phyloP scores from a whole-genome alignment of 2,329 filamentous ascomycete genomes.

The Tolypocladium sp. region DNA sequence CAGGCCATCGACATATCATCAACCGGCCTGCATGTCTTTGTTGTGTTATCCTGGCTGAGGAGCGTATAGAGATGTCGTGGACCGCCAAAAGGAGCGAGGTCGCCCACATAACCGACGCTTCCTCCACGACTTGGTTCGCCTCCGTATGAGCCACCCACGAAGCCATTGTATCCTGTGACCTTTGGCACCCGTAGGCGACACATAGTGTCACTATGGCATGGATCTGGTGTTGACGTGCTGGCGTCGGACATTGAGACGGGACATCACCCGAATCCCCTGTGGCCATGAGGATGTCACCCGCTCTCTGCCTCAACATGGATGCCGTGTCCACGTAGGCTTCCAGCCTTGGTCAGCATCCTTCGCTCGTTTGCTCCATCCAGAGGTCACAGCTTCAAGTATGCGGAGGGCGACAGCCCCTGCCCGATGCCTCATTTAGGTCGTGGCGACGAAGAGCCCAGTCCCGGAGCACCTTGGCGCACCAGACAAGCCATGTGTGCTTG shows the following conservation, averaged over 20 bases:
- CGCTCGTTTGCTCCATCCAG: not conserved
- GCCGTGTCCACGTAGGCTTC: not conserved
- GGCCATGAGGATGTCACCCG: not conserved
- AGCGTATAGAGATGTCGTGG: too few species aligned
- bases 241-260: too few species aligned
- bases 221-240: too few species aligned
- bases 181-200: too few species aligned
- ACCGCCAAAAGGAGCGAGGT: too few species aligned
- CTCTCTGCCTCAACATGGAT: not conserved
- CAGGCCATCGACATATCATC: too few species aligned
- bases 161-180: not conserved
- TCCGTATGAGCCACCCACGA: not conserved
- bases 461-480: not conserved
- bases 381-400: not conserved
- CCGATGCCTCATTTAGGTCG: not conserved
- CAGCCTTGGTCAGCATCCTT: not conserved
- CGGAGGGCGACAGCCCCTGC: not conserved
- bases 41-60: too few species aligned
- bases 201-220: not conserved
- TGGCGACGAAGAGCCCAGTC: not conserved
- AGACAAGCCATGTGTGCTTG: not conserved
- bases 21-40: too few species aligned
- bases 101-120: not conserved
- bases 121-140: not conserved
- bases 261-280: too few species aligned